Percentiles rank a stretch among this genome's conserved stretches.
Evolutionary conservation across 352 stramenopile genomes (phyloP).

Genomic region (Salisapilia sapeloensis): DNA sequence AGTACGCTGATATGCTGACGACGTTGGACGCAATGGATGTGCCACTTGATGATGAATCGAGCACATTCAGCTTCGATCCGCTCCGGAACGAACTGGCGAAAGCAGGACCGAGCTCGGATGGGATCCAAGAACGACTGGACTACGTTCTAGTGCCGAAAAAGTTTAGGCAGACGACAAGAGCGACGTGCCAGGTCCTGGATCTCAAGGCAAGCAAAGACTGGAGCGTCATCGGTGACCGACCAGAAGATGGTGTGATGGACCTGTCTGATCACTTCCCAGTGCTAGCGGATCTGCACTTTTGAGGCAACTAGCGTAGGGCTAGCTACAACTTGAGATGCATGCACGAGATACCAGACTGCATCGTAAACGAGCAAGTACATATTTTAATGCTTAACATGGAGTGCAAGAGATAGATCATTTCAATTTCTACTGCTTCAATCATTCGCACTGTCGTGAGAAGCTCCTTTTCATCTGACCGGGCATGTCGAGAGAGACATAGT

Average conservation of each 20-base stretch:
- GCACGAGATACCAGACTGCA: too few species aligned
- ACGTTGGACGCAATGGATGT: conserved; percentile 16
- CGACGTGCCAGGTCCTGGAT: conserved; percentile 18
- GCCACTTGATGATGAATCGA: conserved; percentile 9
- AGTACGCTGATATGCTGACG: conserved; percentile 37
- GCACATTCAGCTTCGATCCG: conserved; percentile 44
- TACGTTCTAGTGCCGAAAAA: conserved; percentile 27
- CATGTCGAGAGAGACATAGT: too few species aligned
- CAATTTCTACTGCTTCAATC: too few species aligned
- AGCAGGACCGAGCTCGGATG: conserved; percentile 33
- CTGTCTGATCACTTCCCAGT: conserved; percentile 60
- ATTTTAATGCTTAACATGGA: too few species aligned
- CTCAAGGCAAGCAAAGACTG: conserved; percentile 35
- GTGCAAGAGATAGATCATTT: too few species aligned
- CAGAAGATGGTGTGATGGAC: conserved; percentile 13
- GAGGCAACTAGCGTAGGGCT: conserved; percentile 1
- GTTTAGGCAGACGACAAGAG: conserved; percentile 12
- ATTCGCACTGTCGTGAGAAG: too few species aligned
- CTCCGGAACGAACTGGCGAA: conserved; percentile 35
- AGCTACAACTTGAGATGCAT: too few species aligned
- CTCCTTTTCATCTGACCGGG: too few species aligned
- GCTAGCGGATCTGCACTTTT: conserved; percentile 33
- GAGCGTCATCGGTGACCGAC: conserved; percentile 5
- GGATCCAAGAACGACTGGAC: conserved; percentile 33
- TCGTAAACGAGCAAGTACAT: too few species aligned